Conservation (phyloP, 164 flowering plant genomes). For the Magnolia officinalis region DNA sequence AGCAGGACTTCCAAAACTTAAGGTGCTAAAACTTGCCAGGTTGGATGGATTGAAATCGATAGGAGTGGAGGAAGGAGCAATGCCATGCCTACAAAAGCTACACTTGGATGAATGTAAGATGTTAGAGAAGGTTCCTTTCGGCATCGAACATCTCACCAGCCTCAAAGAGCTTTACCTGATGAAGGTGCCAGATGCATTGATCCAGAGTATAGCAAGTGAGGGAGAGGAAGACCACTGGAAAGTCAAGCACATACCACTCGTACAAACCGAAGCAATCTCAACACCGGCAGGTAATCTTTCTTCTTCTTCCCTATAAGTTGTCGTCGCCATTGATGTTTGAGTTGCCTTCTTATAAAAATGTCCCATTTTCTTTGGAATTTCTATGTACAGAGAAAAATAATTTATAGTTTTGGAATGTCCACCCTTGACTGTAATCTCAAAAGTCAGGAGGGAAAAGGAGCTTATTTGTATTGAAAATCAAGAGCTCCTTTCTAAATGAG, state of each 20-base stretch:
- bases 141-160: background rate
- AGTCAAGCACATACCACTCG: background rate
- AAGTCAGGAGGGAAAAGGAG: no score
- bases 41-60: conserved; percentile 14
- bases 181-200: background rate
- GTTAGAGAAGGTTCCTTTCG: background rate
- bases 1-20: conserved; percentile 23
- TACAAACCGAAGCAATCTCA: background rate
- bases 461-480: no score
- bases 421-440: no score
- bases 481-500: no score
- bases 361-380: background rate
- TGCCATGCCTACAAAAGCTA: background rate
- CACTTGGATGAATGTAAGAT: background rate
- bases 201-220: no score
- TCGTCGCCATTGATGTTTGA: background rate
- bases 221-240: background rate
- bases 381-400: background rate
- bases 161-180: background rate
- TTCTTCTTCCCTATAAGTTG: background rate
- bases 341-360: background rate
- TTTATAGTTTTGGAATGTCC: background rate
- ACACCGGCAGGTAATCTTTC: background rate
- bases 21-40: conserved; percentile 11
- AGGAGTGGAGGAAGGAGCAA: background rate